Conservation (phyloP, 2,329 filamentous ascomycete genomes). For the Triangularia verruculosa region DNA sequence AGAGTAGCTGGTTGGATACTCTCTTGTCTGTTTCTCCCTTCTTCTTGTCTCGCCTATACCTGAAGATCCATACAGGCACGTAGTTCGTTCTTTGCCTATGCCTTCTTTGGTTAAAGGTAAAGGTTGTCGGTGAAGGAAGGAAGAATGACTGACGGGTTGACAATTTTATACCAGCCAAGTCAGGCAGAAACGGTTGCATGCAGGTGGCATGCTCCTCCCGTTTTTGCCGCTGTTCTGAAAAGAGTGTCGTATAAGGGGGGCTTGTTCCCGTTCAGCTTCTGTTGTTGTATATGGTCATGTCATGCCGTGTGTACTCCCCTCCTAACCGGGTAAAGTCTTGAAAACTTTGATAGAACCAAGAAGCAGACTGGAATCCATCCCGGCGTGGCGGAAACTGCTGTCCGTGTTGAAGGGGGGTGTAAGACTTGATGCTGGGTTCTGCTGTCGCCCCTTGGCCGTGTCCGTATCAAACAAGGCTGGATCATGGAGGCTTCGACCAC, state of each 20-base stretch:
- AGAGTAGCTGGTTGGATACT: neutral
- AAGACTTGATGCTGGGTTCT: neutral
- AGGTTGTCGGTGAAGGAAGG: conserved; percentile 5
- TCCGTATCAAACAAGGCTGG: neutral
- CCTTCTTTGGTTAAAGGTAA: conserved; percentile 8
- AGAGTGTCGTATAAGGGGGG: neutral
- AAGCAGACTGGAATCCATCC: conserved; percentile 15
- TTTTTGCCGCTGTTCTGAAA: conserved; percentile 19
- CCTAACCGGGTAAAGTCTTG: conserved; percentile 26
- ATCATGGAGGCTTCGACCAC: neutral
- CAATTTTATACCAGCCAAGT: conserved; percentile 22
- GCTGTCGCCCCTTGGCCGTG: neutral
- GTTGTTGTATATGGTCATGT: conserved; percentile 7
- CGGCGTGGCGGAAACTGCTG: neutral
- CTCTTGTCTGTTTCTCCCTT: neutral
- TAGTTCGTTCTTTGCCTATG: conserved; percentile 5
- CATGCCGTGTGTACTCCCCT: conserved; percentile 25
- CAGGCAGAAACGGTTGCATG: conserved; percentile 28
- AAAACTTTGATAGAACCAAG: conserved; percentile 20
- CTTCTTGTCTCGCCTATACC: conserved; percentile 17
- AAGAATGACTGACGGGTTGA: conserved; percentile 5
- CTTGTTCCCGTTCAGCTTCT: conserved; percentile 12
- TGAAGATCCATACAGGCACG: conserved; percentile 14
- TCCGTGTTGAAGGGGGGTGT: neutral
- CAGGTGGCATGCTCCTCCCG: conserved; percentile 6